A percentile compares a stretch with the other conserved stretches of the same genome.
Conservation (phyloP, 768 basidiomycete genomes). For the Tylopilus vinaceipallidus region DNA sequence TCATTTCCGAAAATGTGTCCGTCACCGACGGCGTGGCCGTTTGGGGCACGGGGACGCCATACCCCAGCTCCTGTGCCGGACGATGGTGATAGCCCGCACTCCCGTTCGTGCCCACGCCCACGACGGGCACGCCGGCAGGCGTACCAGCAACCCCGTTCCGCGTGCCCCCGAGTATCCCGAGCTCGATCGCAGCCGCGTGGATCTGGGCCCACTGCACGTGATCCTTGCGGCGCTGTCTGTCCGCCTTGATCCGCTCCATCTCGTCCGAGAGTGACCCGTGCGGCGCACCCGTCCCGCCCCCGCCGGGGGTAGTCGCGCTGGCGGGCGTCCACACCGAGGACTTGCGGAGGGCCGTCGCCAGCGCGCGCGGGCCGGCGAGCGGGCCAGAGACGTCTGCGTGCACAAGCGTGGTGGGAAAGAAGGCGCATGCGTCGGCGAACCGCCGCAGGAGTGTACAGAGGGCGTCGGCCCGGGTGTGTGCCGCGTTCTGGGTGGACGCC, state of each 20-base stretch:
- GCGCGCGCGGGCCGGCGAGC: slow-evolving; percentile 52
- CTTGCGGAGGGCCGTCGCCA: slow-evolving; percentile 59
- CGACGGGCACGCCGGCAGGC: too few species aligned
- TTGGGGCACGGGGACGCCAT: slow-evolving; percentile 27
- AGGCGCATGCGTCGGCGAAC: slow-evolving; percentile 50
- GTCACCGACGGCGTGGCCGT: slow-evolving; percentile 5
- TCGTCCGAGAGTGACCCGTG: slow-evolving; percentile 49
- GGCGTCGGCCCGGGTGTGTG: slow-evolving; percentile 9
- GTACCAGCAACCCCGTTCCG: too few species aligned
- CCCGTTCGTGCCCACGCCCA: neutral
- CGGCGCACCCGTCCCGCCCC: neutral
- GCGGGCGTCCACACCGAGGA: slow-evolving; percentile 51
- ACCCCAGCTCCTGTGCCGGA: slow-evolving; percentile 38
- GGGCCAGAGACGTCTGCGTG: slow-evolving; percentile 59
- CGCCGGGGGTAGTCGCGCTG: neutral
- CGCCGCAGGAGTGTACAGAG: slow-evolving; percentile 37
- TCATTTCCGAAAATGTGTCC: slow-evolving; percentile 55
- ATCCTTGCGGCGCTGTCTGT: slow-evolving; percentile 60
- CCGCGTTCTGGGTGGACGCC: slow-evolving; percentile 19
- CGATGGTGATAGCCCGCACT: slow-evolving; percentile 33
- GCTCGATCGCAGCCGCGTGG: slow-evolving; percentile 61
- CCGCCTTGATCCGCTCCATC: slow-evolving; percentile 60
- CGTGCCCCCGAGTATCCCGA: slow-evolving; percentile 46
- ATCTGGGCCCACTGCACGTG: slow-evolving; percentile 68
- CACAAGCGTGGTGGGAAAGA: slow-evolving; percentile 45